Percentiles rank a stretch among this genome's conserved stretches.
phyloP scores from a whole-genome alignment of 2,329 filamentous ascomycete genomes.

The Pseudogymnoascus verrucosus region DNA sequence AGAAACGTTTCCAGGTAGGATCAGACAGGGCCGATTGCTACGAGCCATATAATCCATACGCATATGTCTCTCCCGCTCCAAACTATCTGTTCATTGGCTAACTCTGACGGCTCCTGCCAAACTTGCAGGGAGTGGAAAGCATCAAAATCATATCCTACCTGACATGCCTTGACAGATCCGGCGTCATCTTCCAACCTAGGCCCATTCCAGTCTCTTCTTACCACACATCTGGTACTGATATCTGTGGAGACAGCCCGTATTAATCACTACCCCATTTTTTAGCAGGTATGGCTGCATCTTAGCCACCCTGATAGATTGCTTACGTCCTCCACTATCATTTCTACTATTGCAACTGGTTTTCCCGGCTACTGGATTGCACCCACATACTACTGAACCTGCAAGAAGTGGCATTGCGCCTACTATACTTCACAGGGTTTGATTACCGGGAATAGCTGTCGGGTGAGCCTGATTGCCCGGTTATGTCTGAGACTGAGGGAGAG shows the following conservation, averaged over 20 bases:
- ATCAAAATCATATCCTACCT: neutral
- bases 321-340: neutral
- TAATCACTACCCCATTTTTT: neutral
- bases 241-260: neutral
- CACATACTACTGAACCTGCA: neutral
- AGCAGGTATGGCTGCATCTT: neutral
- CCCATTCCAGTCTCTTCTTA: neutral
- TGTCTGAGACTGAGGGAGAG: neutral
- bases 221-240: neutral
- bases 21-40: slow-evolving; percentile 2
- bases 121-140: neutral
- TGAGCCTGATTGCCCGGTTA: neutral
- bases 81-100: neutral
- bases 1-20: slow-evolving; percentile 7
- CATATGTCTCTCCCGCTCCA: neutral
- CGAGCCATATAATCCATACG: neutral
- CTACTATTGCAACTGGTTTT: neutral
- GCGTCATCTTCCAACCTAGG: neutral
- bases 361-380: neutral
- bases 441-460: neutral
- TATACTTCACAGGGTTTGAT: neutral
- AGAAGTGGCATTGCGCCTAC: neutral
- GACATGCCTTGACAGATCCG: neutral
- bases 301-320: neutral
- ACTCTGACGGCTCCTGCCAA: neutral